phyloP scores from a whole-genome alignment of 345 rosid species.

The Excoecaria cochinchinensis region DNA sequence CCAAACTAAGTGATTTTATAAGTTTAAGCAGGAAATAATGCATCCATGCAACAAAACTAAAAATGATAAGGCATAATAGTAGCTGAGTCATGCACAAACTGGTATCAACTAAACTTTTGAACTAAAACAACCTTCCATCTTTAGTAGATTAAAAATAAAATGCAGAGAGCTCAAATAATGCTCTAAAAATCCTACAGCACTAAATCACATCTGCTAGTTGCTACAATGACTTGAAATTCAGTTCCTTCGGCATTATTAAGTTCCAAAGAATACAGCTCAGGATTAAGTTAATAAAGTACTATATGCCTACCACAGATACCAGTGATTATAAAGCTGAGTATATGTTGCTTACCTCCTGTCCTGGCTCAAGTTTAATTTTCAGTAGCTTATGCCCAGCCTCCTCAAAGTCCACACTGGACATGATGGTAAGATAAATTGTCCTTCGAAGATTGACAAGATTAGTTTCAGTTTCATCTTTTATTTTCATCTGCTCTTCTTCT shows the following conservation, averaged over 20 bases:
- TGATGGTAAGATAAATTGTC: constrained; percentile 81
- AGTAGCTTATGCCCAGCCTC: constrained; percentile 90
- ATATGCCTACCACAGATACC: not conserved
- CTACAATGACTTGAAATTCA: not conserved
- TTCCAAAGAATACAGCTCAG: not conserved
- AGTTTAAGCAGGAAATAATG: not conserved
- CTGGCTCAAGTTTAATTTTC: constrained; percentile 80
- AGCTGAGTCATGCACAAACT: too few species aligned
- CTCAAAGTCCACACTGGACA: constrained; percentile 88
- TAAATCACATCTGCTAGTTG: too few species aligned
- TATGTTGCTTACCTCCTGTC: constrained; percentile 64
- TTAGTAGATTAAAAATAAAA: not conserved
- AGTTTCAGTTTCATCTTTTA: constrained; percentile 92
- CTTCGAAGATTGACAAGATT: constrained; percentile 87
- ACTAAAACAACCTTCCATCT: not conserved
- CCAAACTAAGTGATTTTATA: not conserved
- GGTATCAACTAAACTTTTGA: not conserved
- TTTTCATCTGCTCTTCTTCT: constrained; percentile 69
- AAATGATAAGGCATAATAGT: too few species aligned
- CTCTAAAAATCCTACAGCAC: too few species aligned
- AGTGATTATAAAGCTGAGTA: not conserved
- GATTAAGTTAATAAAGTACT: not conserved
- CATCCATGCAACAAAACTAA: not conserved
- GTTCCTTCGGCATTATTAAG: not conserved
- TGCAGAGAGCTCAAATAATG: not conserved